Evolutionary conservation across 441 rosid genomes (phyloP).

Genomic region (Gossypium lobatum): DNA sequence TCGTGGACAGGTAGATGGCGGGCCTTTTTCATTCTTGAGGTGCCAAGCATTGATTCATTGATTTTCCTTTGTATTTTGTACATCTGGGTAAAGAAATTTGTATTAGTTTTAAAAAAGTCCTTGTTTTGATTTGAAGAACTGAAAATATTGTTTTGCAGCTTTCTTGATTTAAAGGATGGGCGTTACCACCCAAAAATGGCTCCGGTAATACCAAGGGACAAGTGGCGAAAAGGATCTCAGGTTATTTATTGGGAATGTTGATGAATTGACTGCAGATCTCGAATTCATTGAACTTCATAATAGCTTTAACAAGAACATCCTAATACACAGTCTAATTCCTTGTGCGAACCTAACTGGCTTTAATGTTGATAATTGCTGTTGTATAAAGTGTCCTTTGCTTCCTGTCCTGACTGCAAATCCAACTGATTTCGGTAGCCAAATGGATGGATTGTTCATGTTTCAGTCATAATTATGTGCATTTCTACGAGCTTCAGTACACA

Average conservation of each 20-base stretch:
- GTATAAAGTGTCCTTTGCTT: not conserved
- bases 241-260: conserved; percentile 24
- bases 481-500: not conserved
- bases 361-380: too few species aligned
- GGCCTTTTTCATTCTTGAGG: conserved; percentile 38
- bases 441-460: not conserved
- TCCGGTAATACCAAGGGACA: conserved; percentile 47
- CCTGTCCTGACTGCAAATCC: not conserved
- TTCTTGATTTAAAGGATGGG: conserved; percentile 59
- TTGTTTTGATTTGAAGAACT: not conserved
- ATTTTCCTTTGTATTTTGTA: conserved; percentile 1
- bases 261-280: not conserved
- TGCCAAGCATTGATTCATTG: conserved; percentile 27
- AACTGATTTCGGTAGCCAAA: not conserved
- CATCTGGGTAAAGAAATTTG: not conserved
- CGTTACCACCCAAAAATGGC: conserved; percentile 78
- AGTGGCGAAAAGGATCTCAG: conserved; percentile 97
- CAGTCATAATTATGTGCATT: not conserved
- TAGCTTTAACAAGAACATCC: conserved; percentile 4
- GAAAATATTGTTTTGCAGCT: conserved; percentile 38
- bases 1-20: conserved; percentile 83
- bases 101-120: conserved; percentile 12
- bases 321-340: not conserved
- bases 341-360: not conserved
- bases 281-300: not conserved